Base-by-base conservation (phyloP, 1,284 basidiomycete species). In the Agroathelia rolfsii region DNA sequence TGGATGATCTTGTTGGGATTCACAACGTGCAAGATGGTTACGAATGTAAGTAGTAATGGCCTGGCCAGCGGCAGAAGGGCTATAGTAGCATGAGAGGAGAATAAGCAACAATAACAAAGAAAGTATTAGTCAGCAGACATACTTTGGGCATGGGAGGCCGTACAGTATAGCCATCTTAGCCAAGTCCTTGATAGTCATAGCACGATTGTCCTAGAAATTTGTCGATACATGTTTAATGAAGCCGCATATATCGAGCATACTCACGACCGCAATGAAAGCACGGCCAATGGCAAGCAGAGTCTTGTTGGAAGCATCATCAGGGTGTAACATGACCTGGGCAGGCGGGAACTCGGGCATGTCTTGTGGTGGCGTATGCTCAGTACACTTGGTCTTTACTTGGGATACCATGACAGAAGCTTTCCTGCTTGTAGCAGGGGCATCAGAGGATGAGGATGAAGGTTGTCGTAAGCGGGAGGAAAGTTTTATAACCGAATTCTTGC, bases 161-260 rank as follows among this genome's bases (percentile, higher is more conserved):
- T 62, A 67, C 43, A 61, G 59, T 45, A 75, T 63, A 24, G 71
- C 66, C 58, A 76, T 68, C 43, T 82, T 77, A 25, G 80, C 73
- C 35, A 84, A 70, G 58, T 84, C 80, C 52, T 84, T 84, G 58
- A 84, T 76, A 26, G 80, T 84, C 75, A 83, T 80, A 25, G 80
- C 80, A 30, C 77, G 70, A 54, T 84, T 84, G 50, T 77, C 69
- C 77, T 81, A 36, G 34, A 37, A 28, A 41, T 34, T 36, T 40
- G 38, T 38, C 26, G 32, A 38, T 23, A 32, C 28, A 37, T 26
- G 36, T 37, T 35, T 32, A 34, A 34, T 22, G 20, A 32, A 38
- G 18, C 13, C 31, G 9, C 20, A 30, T 19, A 28, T 31, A 8
- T 32, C 28, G 23, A 37, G 34, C 33, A 24, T 22, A 73, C 77